Evolutionary conservation across 768 basidiomycete genomes (phyloP).

Genomic region (Hygrocybe coccinea): DNA sequence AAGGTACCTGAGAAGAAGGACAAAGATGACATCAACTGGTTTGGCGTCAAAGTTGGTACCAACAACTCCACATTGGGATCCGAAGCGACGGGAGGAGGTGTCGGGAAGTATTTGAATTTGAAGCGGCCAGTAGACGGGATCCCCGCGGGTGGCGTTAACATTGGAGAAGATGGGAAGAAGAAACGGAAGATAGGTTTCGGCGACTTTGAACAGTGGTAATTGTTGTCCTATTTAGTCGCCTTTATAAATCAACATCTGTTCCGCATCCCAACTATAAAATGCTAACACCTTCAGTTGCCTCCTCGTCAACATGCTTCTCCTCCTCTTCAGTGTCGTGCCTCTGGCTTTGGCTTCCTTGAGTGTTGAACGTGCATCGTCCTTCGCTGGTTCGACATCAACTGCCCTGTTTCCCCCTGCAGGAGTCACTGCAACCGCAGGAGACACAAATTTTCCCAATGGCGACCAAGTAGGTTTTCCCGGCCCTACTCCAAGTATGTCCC

Average conservation of each 20-base stretch:
- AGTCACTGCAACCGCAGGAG: conserved; percentile 33
- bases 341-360: too few species aligned
- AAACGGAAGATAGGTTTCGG: conserved; percentile 85
- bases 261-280: too few species aligned
- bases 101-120: conserved; percentile 76
- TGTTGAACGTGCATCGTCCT: conserved; percentile 30
- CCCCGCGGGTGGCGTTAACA: conserved; percentile 8
- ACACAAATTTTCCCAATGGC: conserved; percentile 38
- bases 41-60: conserved; percentile 77
- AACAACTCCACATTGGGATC: conserved; percentile 28
- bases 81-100: conserved; percentile 40
- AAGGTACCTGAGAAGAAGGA: conserved; percentile 46
- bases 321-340: too few species aligned
- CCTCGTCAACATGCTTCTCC: too few species aligned
- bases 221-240: too few species aligned
- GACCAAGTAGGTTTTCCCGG: conserved; percentile 44
- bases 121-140: conserved; percentile 41
- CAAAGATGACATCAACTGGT: conserved; percentile 73
- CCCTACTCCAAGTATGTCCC: conserved; percentile 42
- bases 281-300: too few species aligned
- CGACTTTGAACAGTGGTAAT: conserved; percentile 79
- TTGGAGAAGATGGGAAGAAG: conserved; percentile 59
- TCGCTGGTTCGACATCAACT: conserved; percentile 40
- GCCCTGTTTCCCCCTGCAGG: conserved; percentile 40
- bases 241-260: too few species aligned